These are phyloP conservation scores for Chaetomidium leptoderma DNA, from an alignment of 495 filamentous ascomycete species.

Conservation along the genomic window DNA sequence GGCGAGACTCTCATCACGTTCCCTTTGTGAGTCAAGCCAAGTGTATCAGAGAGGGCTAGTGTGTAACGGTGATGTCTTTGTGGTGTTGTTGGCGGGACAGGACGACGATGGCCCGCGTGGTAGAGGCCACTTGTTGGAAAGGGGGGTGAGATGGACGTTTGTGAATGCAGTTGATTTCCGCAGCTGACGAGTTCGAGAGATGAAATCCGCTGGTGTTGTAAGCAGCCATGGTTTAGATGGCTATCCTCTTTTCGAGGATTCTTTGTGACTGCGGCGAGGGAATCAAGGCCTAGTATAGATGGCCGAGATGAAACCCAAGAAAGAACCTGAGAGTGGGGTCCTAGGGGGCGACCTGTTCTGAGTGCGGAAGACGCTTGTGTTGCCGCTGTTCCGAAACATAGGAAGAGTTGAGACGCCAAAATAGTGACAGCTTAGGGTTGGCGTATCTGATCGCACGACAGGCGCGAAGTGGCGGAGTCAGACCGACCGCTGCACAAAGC, in stretches of 20 bases:
- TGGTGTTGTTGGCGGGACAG: background rate
- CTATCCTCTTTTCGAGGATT: background rate
- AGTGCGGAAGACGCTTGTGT: too few species aligned
- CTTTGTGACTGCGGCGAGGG: background rate
- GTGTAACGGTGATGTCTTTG: background rate
- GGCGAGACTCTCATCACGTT: background rate
- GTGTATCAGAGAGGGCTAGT: background rate
- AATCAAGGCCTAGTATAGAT: background rate
- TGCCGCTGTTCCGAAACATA: too few species aligned
- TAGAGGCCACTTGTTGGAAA: background rate
- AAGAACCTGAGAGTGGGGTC: too few species aligned
- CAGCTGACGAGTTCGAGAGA: background rate
- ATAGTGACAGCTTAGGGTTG: too few species aligned
- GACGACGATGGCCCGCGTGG: background rate
- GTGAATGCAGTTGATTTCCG: too few species aligned
- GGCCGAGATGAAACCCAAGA: background rate
- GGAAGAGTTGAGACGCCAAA: too few species aligned
- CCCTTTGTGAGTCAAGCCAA: slow-evolving; percentile 2
- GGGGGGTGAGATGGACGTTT: background rate
- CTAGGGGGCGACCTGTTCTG: too few species aligned
- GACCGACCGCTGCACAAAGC: too few species aligned
- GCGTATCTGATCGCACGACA: too few species aligned
- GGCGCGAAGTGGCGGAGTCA: too few species aligned
- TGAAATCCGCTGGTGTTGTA: too few species aligned
- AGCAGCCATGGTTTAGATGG: background rate